These are phyloP conservation scores for Eucalyptus rudis DNA, from an alignment of 345 rosid genomes.

Conservation along the genomic window DNA sequence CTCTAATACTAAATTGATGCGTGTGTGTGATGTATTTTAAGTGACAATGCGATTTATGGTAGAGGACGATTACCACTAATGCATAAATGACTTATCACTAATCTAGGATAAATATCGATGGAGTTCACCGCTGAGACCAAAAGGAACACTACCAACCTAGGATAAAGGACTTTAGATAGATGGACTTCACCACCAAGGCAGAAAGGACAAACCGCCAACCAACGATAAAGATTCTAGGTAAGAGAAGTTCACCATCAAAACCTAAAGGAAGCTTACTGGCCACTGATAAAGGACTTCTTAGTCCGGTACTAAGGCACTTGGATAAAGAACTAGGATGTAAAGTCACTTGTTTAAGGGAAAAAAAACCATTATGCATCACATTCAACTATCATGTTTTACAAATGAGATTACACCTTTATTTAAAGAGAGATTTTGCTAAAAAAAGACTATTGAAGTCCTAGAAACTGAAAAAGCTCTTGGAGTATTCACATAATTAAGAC, in stretches of 20 bases:
- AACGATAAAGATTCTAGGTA: not conserved
- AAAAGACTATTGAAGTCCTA: not conserved
- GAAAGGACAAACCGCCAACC: not conserved
- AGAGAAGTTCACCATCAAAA: not conserved
- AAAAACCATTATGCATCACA: not conserved
- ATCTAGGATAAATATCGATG: not conserved
- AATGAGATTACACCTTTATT: not conserved
- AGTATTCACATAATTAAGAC: not conserved
- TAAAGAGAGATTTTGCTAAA: not conserved
- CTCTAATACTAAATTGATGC: not conserved
- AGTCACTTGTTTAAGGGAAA: not conserved
- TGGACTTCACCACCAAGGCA: not conserved
- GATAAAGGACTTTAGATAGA: not conserved
- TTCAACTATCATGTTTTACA: not conserved
- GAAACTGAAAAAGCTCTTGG: not conserved
- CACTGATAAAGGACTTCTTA: not conserved
- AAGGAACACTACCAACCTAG: not conserved
- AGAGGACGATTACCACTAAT: not conserved
- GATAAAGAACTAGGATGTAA: not conserved
- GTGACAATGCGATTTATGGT: not conserved
- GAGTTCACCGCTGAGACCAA: not conserved
- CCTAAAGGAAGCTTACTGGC: not conserved
- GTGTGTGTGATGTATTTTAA: not conserved
- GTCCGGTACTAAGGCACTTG: not conserved
- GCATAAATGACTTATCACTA: not conserved